Conservation (phyloP, 768 basidiomycete genomes). For the Tulasnella calospora region DNA sequence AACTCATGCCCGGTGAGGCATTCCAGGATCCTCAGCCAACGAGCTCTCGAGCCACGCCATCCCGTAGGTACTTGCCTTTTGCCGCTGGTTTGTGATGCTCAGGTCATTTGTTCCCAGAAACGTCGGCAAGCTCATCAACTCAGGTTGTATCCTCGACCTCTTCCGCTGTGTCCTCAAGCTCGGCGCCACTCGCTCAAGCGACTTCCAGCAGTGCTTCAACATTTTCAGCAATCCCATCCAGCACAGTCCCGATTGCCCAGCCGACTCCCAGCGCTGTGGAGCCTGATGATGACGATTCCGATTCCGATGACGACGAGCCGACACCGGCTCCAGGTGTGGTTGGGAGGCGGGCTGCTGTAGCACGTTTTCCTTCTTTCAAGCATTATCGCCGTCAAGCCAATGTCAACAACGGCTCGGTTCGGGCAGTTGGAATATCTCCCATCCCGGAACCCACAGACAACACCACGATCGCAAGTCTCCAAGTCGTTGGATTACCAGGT, state of each 20-base stretch:
- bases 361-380: not conserved
- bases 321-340: not conserved
- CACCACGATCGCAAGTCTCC: not conserved
- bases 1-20: not conserved
- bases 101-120: not conserved
- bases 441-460: not conserved
- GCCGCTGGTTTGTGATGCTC: not conserved
- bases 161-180: not conserved
- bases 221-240: not conserved
- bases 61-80: not conserved
- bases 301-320: conserved; percentile 29
- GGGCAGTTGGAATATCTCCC: conserved; percentile 5
- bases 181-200: not conserved
- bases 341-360: not conserved
- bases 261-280: not conserved
- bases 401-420: not conserved
- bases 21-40: not conserved
- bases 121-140: conserved; percentile 1
- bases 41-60: not conserved
- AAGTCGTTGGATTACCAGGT: not conserved
- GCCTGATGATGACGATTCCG: conserved; percentile 27
- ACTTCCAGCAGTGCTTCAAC: not conserved
- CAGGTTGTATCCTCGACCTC: not conserved
- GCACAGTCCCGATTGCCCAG: not conserved
- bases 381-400: not conserved